A percentile compares a stretch with the other conserved stretches of the same genome.
These are phyloP conservation scores for Pyrenula aspistea DNA, from an alignment of 495 filamentous ascomycete species.

Conservation along the genomic window DNA sequence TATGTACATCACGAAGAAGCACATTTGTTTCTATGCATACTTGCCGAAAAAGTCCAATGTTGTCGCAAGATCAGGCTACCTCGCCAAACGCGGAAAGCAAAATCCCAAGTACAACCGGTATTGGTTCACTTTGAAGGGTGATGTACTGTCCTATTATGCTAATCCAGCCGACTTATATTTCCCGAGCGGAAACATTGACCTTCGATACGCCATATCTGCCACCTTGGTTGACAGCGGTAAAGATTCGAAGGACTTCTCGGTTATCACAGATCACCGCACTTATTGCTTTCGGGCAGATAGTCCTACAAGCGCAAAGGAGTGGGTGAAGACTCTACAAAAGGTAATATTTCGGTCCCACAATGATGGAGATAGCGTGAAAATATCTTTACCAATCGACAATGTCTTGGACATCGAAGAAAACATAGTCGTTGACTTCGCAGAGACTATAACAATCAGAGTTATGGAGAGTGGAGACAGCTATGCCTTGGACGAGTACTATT, in stretches of 20 bases:
- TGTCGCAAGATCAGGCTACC: slow-evolving; percentile 75
- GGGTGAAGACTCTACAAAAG: slow-evolving; percentile 88
- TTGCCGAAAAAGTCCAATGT: slow-evolving; percentile 78
- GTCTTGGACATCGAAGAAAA: slow-evolving; percentile 89
- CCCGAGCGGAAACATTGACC: slow-evolving; percentile 80
- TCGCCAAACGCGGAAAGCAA: slow-evolving; percentile 78
- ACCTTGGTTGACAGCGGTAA: slow-evolving; percentile 61
- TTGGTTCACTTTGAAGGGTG: slow-evolving; percentile 93
- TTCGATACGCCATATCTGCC: slow-evolving; percentile 84
- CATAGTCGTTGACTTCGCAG: slow-evolving; percentile 81
- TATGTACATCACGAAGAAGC: slow-evolving; percentile 88
- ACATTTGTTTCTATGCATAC: slow-evolving; percentile 97
- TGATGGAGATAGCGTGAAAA: slow-evolving; percentile 94
- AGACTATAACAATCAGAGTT: slow-evolving; percentile 87
- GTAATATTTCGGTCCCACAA: slow-evolving; percentile 95
- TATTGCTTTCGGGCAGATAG: slow-evolving; percentile 91
- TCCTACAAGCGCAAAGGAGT: slow-evolving; percentile 80
- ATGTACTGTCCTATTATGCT: slow-evolving; percentile 87
- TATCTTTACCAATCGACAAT: slow-evolving; percentile 78
- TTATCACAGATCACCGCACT: slow-evolving; percentile 70
- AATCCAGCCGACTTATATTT: slow-evolving; percentile 83
- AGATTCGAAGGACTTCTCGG: slow-evolving; percentile 61
- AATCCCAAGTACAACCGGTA: slow-evolving; percentile 87
- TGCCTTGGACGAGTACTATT: slow-evolving; percentile 97
- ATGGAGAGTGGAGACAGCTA: slow-evolving; percentile 87